Base-by-base conservation (phyloP, 129 eudicot species). In the Pulicaria dysenterica region DNA sequence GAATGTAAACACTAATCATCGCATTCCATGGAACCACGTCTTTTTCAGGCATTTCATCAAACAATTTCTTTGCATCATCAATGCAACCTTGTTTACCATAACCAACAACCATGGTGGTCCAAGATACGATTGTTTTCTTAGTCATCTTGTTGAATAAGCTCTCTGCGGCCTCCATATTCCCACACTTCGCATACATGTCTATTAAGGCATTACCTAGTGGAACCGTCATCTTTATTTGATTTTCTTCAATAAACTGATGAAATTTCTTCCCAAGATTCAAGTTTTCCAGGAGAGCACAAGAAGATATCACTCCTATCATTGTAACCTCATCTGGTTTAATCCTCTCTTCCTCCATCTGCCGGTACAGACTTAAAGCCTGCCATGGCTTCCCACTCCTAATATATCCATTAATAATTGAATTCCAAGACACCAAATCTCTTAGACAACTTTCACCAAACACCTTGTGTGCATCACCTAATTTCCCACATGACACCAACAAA, bases 111-210 rank as follows among this genome's bases (percentile, higher is more conserved):
- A 91, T 85, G 4, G 85, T 91, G 40, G 95, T 91, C 89, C 89
- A 91, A 31, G 86, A 85, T 53, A 88, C 97, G 13, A 58, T 43
- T 6, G 91, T 83, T 67, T 73, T 91, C 75, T 82, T 82, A 34
- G 55, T 51, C 91, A 88, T 88, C 31, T 57, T 75, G 45, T 83
- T 81, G 61, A 85, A 91, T 64, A 88, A 74, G 9, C 62, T 50
- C 79, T 77, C 36, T 3, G 95, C 91, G 4, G 68, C 66, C 12
- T 81, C 79, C 44, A 85, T 83, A 49, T 75, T 70, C 58, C 95
- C 92, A 69, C 95, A 87, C 75, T 85, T 87, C 8, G 77, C 78
- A 62, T 90, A 90, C 91, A 90, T 85, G 58, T 90, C 95, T 79
- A 90, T 73, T 63, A 90, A 79, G 1, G 89, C 83, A 54, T 90